Evolutionary conservation across 441 rosid species (phyloP), one percentile per base, ranked within the genome.

Genomic region (Pelargonium cotyledonis): DNA sequence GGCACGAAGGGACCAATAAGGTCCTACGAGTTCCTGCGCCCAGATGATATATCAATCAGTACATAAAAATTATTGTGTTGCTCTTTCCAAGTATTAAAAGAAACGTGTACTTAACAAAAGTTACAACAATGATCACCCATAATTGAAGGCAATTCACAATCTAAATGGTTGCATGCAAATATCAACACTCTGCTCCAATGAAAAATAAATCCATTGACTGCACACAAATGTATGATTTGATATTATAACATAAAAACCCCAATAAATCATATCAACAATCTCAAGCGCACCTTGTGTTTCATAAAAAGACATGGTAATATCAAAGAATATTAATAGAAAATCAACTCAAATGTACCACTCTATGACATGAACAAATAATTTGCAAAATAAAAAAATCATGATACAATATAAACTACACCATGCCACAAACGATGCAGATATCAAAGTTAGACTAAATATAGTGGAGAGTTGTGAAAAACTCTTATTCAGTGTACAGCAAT

Each of bases 1-100:
- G 73, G 98, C 96, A 72, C 97, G 84, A 47, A 93, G 83, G 55
- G 98, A 89, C 93, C 97, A 91, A 75, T 86, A 89, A 43, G 88
- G 85, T 69, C 95, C 98, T 65, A 91, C 78, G 69, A 89, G 73
- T 55, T 83, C 91, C 98, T 93, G 89, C 72, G 10, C n/a, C 65
- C n/a, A 38, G 41, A 46, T 60, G 29, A 55, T 40, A 14, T 6
- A 68, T 47, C 29, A 41, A 65, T 73, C 68, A 68, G 38, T 21
- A 66, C 64, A 38, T 10, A 2, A 21, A 14, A 23, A 60, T 60
- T 21, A 21, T 35, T 21, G 64, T 23, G 9, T 60, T 21, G 38
- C 64, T 60, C 64, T 60, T 60, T 60, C 38, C 14, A 21, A 9
- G 64, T 23, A 23, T 23, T 21, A 21, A 60, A 60, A 58, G 5